Percentiles rank a stretch among this genome's conserved stretches.
phyloP scores from a whole-genome alignment of 306 rosid genomes.

The Castanopsis chinensis region DNA sequence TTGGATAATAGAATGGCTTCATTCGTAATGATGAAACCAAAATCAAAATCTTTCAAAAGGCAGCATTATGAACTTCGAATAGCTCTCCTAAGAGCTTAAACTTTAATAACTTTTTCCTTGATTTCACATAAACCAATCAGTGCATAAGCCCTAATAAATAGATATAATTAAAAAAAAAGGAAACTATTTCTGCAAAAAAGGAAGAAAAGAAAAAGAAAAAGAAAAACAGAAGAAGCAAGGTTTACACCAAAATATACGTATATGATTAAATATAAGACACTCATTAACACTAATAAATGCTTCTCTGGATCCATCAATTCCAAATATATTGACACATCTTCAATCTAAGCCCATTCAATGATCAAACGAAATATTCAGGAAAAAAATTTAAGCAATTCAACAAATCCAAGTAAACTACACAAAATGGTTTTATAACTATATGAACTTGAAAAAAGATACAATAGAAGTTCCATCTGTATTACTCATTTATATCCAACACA shows the following conservation, averaged over 20 bases:
- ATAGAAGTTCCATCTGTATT: not conserved
- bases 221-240: not conserved
- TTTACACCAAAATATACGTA: not conserved
- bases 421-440: constrained; percentile 1
- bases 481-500: constrained; percentile 14
- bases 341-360: constrained; percentile 9
- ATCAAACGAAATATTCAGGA: constrained; percentile 12
- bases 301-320: constrained; percentile 23
- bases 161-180: no score
- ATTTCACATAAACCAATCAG: constrained; percentile 27
- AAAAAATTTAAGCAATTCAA: constrained; percentile 9
- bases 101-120: not conserved
- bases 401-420: constrained; percentile 20
- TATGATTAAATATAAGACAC: constrained; percentile 8
- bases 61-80: not conserved
- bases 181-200: constrained; percentile 23
- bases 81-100: not conserved
- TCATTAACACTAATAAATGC: constrained; percentile 14
- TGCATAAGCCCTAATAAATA: constrained; percentile 2
- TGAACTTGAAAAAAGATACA: not conserved
- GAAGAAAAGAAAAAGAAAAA: constrained; percentile 13
- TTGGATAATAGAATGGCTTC: no score
- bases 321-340: not conserved
- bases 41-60: constrained; percentile 13
- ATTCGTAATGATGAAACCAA: not conserved